Evolutionary conservation across 441 rosid species (phyloP).

Genomic region (Erodium texanum): DNA sequence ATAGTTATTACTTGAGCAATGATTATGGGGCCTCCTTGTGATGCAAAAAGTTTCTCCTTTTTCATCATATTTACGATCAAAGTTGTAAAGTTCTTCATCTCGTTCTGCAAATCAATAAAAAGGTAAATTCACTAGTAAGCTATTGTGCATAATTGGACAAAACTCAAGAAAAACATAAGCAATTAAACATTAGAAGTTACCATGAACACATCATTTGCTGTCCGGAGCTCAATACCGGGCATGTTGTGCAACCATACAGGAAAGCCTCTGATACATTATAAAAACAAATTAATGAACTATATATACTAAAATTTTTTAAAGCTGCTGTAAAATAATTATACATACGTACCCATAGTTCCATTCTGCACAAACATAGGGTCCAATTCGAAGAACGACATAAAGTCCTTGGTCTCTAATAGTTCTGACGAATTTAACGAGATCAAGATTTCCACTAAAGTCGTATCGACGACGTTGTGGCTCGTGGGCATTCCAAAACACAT

Average conservation of each 20-base stretch:
- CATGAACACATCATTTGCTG: too few species aligned
- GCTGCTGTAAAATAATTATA: too few species aligned
- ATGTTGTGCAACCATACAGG: too few species aligned
- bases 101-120: slow-evolving; percentile 3
- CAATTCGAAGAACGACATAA: slow-evolving; percentile 46
- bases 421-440: slow-evolving; percentile 36
- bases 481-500: slow-evolving; percentile 49
- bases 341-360: slow-evolving; percentile 48
- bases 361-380: slow-evolving; percentile 61
- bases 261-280: too few species aligned
- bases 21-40: slow-evolving; percentile 24
- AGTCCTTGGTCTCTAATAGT: slow-evolving; percentile 30
- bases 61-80: slow-evolving; percentile 15
- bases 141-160: too few species aligned
- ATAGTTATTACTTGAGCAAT: slow-evolving; percentile 3
- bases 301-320: too few species aligned
- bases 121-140: too few species aligned
- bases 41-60: slow-evolving; percentile 18
- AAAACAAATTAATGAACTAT: too few species aligned
- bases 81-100: slow-evolving; percentile 20
- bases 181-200: too few species aligned
- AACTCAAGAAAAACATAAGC: too few species aligned
- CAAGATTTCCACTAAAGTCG: slow-evolving; percentile 31
- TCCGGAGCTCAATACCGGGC: too few species aligned
- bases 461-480: slow-evolving; percentile 36